phyloP scores from a whole-genome alignment of 2,329 filamentous ascomycete species.

The Colletotrichum musae region DNA sequence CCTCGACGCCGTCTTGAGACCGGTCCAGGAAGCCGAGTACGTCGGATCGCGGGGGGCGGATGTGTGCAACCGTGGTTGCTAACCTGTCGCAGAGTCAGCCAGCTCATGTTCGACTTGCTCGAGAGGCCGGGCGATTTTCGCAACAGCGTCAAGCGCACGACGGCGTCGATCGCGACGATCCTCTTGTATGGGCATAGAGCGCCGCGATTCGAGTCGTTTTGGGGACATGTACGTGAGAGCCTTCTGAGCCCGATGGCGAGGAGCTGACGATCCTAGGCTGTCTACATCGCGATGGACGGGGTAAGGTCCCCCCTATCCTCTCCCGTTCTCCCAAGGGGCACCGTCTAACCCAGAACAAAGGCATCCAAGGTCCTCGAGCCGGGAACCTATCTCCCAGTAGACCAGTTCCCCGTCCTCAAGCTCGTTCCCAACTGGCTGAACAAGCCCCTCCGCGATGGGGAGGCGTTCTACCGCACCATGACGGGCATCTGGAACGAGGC shows the following conservation, averaged over 20 bases:
- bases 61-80: constrained; percentile 15
- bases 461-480: constrained; percentile 56
- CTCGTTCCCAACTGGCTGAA: constrained; percentile 58
- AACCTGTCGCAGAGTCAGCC: not conserved
- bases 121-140: constrained; percentile 16
- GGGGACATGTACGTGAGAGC: constrained; percentile 10
- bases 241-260: fast-evolving
- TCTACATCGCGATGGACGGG: constrained; percentile 14
- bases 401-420: constrained; percentile 61
- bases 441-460: constrained; percentile 55
- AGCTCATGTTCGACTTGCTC: constrained; percentile 25
- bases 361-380: constrained; percentile 58
- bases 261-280: constrained; percentile 11
- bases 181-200: constrained; percentile 22
- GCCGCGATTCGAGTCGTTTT: constrained; percentile 16
- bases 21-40: constrained; percentile 62
- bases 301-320: not conserved
- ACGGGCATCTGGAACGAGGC: constrained; percentile 56
- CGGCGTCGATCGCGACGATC: constrained; percentile 23
- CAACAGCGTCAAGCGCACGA: constrained; percentile 17
- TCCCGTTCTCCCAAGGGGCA: too few relatives aligned
- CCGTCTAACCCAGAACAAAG: not conserved
- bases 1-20: constrained; percentile 58
- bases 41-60: not conserved
- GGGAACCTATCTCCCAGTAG: constrained; percentile 64